Base-by-base conservation (phyloP, 768 basidiomycete genomes). In the Lactarius trivialis region DNA sequence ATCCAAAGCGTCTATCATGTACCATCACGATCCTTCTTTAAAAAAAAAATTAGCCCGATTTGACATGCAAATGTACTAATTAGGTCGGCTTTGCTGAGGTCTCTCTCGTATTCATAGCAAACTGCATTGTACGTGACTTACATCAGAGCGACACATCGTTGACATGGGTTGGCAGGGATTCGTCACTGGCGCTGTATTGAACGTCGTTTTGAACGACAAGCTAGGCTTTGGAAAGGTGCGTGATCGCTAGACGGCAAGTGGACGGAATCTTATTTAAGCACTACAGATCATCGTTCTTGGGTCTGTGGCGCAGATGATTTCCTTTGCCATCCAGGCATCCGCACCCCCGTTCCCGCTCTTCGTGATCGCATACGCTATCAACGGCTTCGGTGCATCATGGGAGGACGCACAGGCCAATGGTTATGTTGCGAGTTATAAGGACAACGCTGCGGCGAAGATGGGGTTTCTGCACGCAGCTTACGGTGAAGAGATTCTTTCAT, bases 371-470 rank as follows among this genome's bases (percentile, higher is more conserved):
- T 81, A 76, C 60, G 70, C 69, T 7, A 55, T 85, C 37, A 77
- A 76, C 15, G 85, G 85, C 5, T 73, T 83, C 32, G 84, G 84
- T 3, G 61, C 78, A 43, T 73, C 82, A 2, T 64, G 82, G 7
- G 79, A 76, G 84, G 84, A 89, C 63, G 86, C 88, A 0, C 87
- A 88, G 73, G 80, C 86, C 1, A 87, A 87, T 68, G 85, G 83
- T 8, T 89, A 81, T 63, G 82, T 91, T 14, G 86, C 85, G 3
- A 78, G 75, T 49, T 72, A 88, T 7, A 78, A 78, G 63, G 73
- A 79, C n/a, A 79, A 83, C 50, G 70, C 83, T 0, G 79, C 83
- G 60, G 70, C 74, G 0, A 89, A 89, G 70, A 88, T 91, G 85
- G 83, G 88, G 6, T 52, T 90, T 19, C 68, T 88, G 17, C 85